Percentiles rank a stretch among this genome's conserved stretches.
Evolutionary conservation across 257 asterid genomes (phyloP).

Genomic region (Sherardia arvensis): DNA sequence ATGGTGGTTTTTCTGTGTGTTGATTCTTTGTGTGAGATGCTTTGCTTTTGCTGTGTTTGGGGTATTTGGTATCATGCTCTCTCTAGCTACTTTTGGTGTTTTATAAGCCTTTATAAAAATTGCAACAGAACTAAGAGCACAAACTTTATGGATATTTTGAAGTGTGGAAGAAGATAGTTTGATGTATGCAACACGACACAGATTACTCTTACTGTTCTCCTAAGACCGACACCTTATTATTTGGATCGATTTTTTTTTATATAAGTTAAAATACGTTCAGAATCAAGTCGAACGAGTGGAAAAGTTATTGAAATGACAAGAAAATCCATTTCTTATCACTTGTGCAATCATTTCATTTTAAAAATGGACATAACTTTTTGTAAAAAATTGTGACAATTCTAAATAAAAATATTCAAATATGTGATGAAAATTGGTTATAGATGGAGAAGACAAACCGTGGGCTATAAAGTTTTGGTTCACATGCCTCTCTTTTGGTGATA

Average conservation of each 20-base stretch:
- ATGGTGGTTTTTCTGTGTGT: neutral
- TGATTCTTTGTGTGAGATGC: slow-evolving; percentile 42
- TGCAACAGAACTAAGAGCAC: neutral
- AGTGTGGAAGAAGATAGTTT: neutral
- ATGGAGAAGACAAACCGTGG: neutral
- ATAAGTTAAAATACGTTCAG: too few species aligned
- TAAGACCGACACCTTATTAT: neutral
- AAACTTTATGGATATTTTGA: neutral
- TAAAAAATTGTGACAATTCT: too few species aligned
- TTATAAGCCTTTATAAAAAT: slow-evolving; percentile 1
- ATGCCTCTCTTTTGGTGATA: neutral
- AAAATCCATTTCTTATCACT: too few species aligned
- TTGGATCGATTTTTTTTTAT: neutral
- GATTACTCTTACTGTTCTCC: neutral
- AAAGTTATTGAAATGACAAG: neutral
- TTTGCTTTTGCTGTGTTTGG: slow-evolving; percentile 42
- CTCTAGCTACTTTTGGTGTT: slow-evolving; percentile 7
- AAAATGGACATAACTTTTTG: too few species aligned
- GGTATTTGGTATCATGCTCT: slow-evolving; percentile 7
- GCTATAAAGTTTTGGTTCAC: neutral
- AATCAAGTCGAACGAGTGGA: too few species aligned
- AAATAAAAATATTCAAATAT: too few species aligned
- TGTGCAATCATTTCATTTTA: too few species aligned
- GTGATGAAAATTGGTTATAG: neutral
- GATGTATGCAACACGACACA: neutral